Percentiles rank a stretch among this genome's conserved stretches.
phyloP scores from a whole-genome alignment of 345 rosid species.

The Acer saccharum region DNA sequence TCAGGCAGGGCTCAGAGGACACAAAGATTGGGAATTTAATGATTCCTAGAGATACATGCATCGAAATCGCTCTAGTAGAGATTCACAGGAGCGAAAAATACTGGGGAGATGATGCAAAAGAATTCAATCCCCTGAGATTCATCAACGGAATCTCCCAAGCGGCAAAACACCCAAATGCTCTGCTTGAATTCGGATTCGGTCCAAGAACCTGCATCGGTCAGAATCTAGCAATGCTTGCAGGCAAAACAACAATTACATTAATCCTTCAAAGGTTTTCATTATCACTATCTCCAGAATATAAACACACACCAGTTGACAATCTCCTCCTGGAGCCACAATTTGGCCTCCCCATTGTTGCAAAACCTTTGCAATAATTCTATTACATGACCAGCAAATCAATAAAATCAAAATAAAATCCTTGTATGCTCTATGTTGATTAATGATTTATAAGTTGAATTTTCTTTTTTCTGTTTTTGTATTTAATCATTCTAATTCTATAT shows the following conservation, averaged over 20 bases:
- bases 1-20: constrained; percentile 43
- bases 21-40: constrained; percentile 44
- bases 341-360: constrained; percentile 37
- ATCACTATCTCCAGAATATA: constrained; percentile 37
- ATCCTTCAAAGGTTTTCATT: constrained; percentile 45
- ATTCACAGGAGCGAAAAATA: constrained; percentile 46
- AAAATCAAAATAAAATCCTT: too few relatives aligned
- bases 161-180: constrained; percentile 49
- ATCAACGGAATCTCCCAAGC: constrained; percentile 41
- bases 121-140: constrained; percentile 61
- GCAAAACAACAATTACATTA: constrained; percentile 39
- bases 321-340: constrained; percentile 41
- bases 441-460: too few relatives aligned
- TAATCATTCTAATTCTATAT: too few relatives aligned
- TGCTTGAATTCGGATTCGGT: constrained; percentile 52
- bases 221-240: constrained; percentile 46
- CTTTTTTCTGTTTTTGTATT: too few relatives aligned
- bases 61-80: constrained; percentile 30
- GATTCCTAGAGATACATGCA: constrained; percentile 43
- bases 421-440: too few relatives aligned
- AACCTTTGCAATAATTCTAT: constrained; percentile 24
- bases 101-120: constrained; percentile 65
- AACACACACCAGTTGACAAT: constrained; percentile 40
- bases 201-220: constrained; percentile 70
- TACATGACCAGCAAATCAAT: too few relatives aligned